Percentiles rank a stretch among this genome's conserved stretches.
phyloP scores from a whole-genome alignment of 148 eudicot species.

The Rhododendron mucronatum region DNA sequence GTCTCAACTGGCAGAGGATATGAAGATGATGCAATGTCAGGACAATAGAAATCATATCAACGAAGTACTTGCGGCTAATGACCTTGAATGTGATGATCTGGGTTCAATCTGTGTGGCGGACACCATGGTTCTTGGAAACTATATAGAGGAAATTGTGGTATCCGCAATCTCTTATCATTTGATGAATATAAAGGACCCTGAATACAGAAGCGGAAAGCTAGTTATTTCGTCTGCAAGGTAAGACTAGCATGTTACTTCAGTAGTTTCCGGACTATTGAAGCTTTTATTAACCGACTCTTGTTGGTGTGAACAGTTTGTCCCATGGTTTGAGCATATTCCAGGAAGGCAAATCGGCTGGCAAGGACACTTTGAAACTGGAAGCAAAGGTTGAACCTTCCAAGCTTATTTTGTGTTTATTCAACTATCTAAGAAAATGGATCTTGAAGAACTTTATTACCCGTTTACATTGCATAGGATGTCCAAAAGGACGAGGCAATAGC shows the following conservation, averaged over 20 bases:
- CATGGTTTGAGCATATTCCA: slow-evolving; percentile 79
- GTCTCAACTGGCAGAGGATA: slow-evolving; percentile 76
- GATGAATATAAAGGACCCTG: slow-evolving; percentile 65
- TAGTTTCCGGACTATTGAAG: neutral
- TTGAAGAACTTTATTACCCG: neutral
- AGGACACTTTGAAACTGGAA: slow-evolving; percentile 47
- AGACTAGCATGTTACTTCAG: slow-evolving; percentile 9
- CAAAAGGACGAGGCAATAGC: slow-evolving; percentile 20
- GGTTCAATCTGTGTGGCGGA: slow-evolving; percentile 59
- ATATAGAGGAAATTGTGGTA: slow-evolving; percentile 85
- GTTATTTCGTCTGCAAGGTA: slow-evolving; percentile 75
- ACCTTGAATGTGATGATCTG: slow-evolving; percentile 86
- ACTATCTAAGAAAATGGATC: neutral
- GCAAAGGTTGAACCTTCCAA: slow-evolving; percentile 37
- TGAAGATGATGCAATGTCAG: slow-evolving; percentile 77
- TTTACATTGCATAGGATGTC: slow-evolving; percentile 32
- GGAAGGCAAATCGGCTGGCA: slow-evolving; percentile 50
- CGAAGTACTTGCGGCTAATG: slow-evolving; percentile 89
- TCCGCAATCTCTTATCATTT: slow-evolving; percentile 85
- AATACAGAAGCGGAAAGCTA: slow-evolving; percentile 79
- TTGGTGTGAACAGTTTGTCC: slow-evolving; percentile 56
- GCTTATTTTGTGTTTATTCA: slow-evolving; percentile 23
- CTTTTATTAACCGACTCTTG: slow-evolving; percentile 8
- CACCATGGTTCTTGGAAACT: slow-evolving; percentile 58
- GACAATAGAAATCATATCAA: slow-evolving; percentile 78